Evolutionary conservation across 768 basidiomycete genomes (phyloP).

Genomic region (Phaeotremella skinneri): DNA sequence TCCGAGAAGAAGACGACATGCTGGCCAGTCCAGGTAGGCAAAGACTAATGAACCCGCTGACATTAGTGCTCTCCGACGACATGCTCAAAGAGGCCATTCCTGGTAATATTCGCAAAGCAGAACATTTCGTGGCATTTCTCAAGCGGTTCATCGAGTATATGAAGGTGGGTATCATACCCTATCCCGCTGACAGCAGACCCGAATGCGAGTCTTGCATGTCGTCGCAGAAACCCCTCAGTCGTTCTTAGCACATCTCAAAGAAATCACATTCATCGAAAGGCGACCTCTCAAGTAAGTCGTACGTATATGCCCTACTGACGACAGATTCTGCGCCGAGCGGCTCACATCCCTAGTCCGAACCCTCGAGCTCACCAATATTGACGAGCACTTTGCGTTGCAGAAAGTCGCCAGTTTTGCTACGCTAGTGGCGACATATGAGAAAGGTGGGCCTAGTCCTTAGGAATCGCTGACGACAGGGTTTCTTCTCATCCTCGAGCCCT

Average conservation of each 20-base stretch:
- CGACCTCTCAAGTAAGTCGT: constrained; percentile 74
- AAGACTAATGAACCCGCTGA: not conserved
- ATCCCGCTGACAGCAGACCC: constrained; percentile 61
- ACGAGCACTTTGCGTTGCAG: constrained; percentile 87
- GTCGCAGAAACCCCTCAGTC: constrained; percentile 97
- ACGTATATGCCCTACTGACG: not conserved
- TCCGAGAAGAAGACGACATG: constrained; percentile 68
- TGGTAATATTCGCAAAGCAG: constrained; percentile 96
- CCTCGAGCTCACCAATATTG: constrained; percentile 78
- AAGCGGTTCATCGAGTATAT: constrained; percentile 98
- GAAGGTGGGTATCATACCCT: constrained; percentile 61
- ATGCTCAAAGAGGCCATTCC: constrained; percentile 92
- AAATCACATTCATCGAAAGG: constrained; percentile 96
- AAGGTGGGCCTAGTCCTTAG: constrained; percentile 58
- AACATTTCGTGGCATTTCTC: constrained; percentile 97
- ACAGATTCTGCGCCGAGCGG: constrained; percentile 92
- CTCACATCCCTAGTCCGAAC: constrained; percentile 91
- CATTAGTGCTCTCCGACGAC: constrained; percentile 82
- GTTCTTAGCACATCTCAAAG: constrained; percentile 95
- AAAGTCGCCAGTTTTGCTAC: constrained; percentile 97
- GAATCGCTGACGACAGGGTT: constrained; percentile 60
- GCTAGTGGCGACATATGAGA: constrained; percentile 95
- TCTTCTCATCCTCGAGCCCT: constrained; percentile 95
- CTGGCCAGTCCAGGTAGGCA: constrained; percentile 80
- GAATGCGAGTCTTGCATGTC: constrained; percentile 98